Base-by-base conservation (phyloP, 1,284 basidiomycete species). In the Mycena citricolor region DNA sequence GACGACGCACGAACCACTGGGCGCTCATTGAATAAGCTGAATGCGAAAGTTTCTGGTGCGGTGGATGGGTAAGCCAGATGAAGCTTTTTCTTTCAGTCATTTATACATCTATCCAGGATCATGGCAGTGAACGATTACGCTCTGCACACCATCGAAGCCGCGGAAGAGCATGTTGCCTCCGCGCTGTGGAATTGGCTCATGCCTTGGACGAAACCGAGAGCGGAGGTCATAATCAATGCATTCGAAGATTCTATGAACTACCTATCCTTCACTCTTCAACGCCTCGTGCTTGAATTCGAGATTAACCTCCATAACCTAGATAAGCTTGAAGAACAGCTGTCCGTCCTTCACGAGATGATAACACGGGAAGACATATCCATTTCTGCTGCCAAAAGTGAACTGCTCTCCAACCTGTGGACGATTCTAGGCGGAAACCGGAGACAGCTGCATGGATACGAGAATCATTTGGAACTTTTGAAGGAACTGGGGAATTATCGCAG, bases 111-210 rank as follows among this genome's bases (percentile, higher is more conserved):
- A 14, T 39, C 39, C 28, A 22, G 28, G 6, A 31, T 29, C 33
- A 25, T 42, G 14, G 51, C 36, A 38, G 12, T 10, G 28, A 42
- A 16, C 20, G 25, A 46, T n/a, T n/a, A n/a, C n/a, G n/a, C n/a
- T n/a, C n/a, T n/a, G n/a, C n/a, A n/a, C n/a, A n/a, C n/a, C n/a
- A 8, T n/a, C 43, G 31, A 14, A 26, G 21, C 39, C 35, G 19
- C 14, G 26, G n/a, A 19, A 32, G 19, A 44, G 86, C 83, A 37
- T 76, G 86, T 51, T 69, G 85, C 61, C 80, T 82, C 0, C 66
- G 83, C 39, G 86, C 84, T 52, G 77, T 79, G 44, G 76, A 83
- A 54, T 82, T 82, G 2, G 65, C 84, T 44, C 67, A 68, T 16
- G 67, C 73, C 5, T 85, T 86, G 17, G 73, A 77, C 57, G 65